phyloP scores from a whole-genome alignment of 1,139 yeast species.

The Kluyveromyces sp. region DNA sequence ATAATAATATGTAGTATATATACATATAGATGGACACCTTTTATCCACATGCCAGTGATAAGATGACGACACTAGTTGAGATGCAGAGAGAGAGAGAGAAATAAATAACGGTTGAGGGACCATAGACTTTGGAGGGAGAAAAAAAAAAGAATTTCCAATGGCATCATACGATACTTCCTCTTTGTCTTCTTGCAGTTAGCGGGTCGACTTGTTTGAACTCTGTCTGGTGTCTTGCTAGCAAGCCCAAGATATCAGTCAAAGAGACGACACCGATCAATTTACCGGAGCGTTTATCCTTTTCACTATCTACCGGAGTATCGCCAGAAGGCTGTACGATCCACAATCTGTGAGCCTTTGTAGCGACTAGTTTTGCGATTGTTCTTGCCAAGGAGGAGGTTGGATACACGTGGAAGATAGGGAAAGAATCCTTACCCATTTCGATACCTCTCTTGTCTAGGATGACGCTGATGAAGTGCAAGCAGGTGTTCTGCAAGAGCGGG shows the following conservation, averaged over 20 bases:
- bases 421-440: conserved; percentile 80
- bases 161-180: conserved; percentile 45
- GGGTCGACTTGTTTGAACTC: conserved; percentile 67
- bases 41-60: too few relatives aligned
- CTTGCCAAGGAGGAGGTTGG: conserved; percentile 72
- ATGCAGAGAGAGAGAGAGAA: too few relatives aligned
- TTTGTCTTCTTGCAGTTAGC: conserved; percentile 73
- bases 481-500: conserved; percentile 69
- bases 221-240: conserved; percentile 65
- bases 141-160: neutral
- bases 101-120: too few relatives aligned
- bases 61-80: too few relatives aligned
- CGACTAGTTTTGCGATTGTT: conserved; percentile 89
- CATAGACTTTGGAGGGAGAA: neutral
- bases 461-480: conserved; percentile 79
- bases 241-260: conserved; percentile 76
- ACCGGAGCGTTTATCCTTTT: conserved; percentile 51
- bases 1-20: too few relatives aligned
- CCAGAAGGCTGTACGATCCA: conserved; percentile 67
- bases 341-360: conserved; percentile 85
- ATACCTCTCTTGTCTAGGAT: conserved; percentile 83
- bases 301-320: conserved; percentile 13
- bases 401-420: conserved; percentile 91
- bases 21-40: too few relatives aligned
- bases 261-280: conserved; percentile 85